Conservation (phyloP, 495 filamentous ascomycete species). For the Annulohypoxylon stygium region DNA sequence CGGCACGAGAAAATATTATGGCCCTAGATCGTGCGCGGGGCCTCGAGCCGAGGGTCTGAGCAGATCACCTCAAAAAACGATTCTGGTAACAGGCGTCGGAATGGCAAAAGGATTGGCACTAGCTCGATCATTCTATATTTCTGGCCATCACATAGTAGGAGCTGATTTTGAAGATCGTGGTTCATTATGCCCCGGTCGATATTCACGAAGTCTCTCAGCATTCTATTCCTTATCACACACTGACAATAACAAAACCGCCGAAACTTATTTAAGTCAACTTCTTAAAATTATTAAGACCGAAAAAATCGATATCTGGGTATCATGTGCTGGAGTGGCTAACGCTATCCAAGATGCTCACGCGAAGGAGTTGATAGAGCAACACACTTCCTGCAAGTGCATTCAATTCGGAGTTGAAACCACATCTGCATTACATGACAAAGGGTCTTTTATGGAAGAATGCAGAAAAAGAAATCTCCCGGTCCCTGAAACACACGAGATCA, state of each 20-base stretch:
- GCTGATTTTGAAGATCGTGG: conserved; percentile 70
- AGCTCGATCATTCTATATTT: conserved; percentile 73
- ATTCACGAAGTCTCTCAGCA: conserved; percentile 60
- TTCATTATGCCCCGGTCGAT: conserved; percentile 56
- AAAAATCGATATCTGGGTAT: conserved; percentile 78
- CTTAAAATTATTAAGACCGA: conserved; percentile 70
- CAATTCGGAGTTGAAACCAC: conserved; percentile 60
- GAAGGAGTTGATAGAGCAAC: conserved; percentile 69
- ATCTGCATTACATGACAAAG: conserved; percentile 67
- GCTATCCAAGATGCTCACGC: conserved; percentile 74
- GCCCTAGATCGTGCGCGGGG: neutral
- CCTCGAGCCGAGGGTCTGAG: neutral
- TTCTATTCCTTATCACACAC: conserved; percentile 67
- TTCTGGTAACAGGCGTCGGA: conserved; percentile 79
- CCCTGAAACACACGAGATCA: conserved; percentile 71
- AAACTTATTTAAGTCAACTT: conserved; percentile 59
- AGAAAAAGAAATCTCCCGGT: conserved; percentile 65
- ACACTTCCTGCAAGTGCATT: conserved; percentile 71
- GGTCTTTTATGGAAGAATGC: conserved; percentile 70
- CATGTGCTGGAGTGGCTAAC: conserved; percentile 71
- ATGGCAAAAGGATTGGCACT: conserved; percentile 76
- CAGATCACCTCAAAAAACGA: conserved; percentile 60
- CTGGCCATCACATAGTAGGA: conserved; percentile 79
- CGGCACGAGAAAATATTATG: neutral
- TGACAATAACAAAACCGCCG: conserved; percentile 38